Percentiles rank a stretch among this genome's conserved stretches.
These are phyloP conservation scores for Umbelopsis isabellina DNA, from an alignment of 192 early-diverging fungal genomes.

Conservation along the genomic window DNA sequence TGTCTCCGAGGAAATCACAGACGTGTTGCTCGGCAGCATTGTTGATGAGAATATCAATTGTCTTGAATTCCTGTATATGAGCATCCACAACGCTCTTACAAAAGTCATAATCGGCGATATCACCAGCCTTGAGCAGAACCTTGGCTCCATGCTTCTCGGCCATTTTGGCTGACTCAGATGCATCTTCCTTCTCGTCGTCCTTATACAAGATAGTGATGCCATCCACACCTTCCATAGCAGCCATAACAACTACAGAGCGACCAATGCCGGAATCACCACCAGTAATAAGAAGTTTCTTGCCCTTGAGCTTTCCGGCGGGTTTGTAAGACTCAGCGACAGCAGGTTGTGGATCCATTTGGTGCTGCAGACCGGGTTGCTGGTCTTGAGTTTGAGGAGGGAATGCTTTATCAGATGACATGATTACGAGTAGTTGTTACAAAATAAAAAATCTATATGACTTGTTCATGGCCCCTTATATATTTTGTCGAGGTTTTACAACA, in stretches of 20 bases:
- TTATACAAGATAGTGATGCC: slow-evolving; percentile 48
- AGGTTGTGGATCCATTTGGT: slow-evolving; percentile 42
- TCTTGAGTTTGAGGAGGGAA: slow-evolving; percentile 2
- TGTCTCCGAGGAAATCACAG: slow-evolving; percentile 27
- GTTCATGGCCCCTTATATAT: too few relatives aligned
- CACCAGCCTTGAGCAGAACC: slow-evolving; percentile 19
- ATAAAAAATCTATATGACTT: too few relatives aligned
- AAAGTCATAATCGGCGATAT: slow-evolving; percentile 30
- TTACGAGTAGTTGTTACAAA: too few relatives aligned
- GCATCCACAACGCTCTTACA: slow-evolving; percentile 33
- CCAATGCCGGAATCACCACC: slow-evolving; percentile 50
- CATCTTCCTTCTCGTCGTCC: slow-evolving; percentile 47
- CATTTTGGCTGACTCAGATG: slow-evolving; percentile 29
- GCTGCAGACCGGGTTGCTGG: slow-evolving; percentile 42
- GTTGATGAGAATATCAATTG: slow-evolving; percentile 39
- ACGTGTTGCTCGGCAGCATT: slow-evolving; percentile 38
- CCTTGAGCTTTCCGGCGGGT: slow-evolving; percentile 42
- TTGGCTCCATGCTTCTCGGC: slow-evolving; percentile 21
- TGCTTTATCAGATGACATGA: not conserved
- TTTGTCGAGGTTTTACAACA: not conserved
- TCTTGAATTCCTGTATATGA: slow-evolving; percentile 35
- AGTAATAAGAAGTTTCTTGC: slow-evolving; percentile 48
- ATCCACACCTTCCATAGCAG: slow-evolving; percentile 45
- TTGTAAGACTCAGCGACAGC: slow-evolving; percentile 36
- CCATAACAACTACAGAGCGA: slow-evolving; percentile 47